Percentiles rank a stretch among this genome's conserved stretches.
These are phyloP conservation scores for Magnolia officinalis DNA, from an alignment of 164 flowering plant species.

Conservation along the genomic window DNA sequence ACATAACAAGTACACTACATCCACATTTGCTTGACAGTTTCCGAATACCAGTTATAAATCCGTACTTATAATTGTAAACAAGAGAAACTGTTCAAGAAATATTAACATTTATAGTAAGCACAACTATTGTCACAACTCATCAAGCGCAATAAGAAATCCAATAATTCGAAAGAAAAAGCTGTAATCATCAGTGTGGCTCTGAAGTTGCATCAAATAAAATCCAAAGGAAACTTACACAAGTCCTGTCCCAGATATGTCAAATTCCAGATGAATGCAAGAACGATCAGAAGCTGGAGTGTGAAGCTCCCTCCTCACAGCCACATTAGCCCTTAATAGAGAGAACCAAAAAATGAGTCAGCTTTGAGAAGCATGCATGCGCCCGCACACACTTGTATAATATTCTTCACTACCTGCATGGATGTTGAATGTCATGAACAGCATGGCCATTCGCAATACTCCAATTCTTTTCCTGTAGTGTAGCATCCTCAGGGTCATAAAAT, in stretches of 20 bases:
- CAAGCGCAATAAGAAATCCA: neutral
- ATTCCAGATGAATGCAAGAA: conserved; percentile 96
- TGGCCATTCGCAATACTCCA: conserved; percentile 67
- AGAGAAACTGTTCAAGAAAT: too few species aligned
- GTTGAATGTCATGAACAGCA: conserved; percentile 78
- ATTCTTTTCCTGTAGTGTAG: conserved; percentile 35
- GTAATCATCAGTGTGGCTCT: neutral
- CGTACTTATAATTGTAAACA: too few species aligned
- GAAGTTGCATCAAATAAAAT: neutral
- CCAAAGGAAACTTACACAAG: conserved; percentile 51
- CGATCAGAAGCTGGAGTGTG: conserved; percentile 90
- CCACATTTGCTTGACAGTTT: too few species aligned
- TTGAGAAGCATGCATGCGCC: neutral
- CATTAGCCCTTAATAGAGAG: conserved; percentile 63
- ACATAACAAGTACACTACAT: too few species aligned
- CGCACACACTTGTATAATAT: neutral
- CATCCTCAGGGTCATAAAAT: conserved; percentile 51
- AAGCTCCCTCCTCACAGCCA: conserved; percentile 85
- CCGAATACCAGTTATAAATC: too few species aligned
- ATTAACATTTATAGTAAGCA: too few species aligned
- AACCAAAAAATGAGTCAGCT: neutral
- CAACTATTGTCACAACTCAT: too few species aligned
- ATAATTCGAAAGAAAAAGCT: neutral
- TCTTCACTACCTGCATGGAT: conserved; percentile 72
- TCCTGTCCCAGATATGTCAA: conserved; percentile 87